phyloP scores from a whole-genome alignment of 129 eudicot genomes.

The Sambucus nigra region DNA sequence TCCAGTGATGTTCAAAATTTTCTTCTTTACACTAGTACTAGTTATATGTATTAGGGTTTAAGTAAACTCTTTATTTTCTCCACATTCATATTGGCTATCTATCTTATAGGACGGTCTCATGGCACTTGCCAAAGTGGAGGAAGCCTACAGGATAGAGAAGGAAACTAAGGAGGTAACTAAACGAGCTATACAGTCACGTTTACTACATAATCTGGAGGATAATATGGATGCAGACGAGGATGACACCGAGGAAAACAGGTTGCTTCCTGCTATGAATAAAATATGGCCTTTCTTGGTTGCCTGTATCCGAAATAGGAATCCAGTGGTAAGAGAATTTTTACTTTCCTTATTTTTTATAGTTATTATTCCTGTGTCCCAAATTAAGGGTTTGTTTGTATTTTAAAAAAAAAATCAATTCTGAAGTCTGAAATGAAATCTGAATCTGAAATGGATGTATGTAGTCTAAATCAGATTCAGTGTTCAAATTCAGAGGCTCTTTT shows the following conservation, averaged over 20 bases:
- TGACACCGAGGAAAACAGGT: constrained; percentile 58
- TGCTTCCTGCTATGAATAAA: constrained; percentile 92
- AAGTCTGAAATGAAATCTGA: too few species aligned
- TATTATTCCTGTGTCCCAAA: too few species aligned
- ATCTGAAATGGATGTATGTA: too few species aligned
- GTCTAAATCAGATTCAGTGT: too few species aligned
- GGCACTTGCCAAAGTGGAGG: constrained; percentile 74
- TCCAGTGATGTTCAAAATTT: too few species aligned
- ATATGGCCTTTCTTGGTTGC: constrained; percentile 89
- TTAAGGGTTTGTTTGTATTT: too few species aligned
- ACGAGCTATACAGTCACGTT: constrained; percentile 38
- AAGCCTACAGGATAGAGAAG: constrained; percentile 58
- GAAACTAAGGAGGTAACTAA: constrained; percentile 44
- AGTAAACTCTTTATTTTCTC: not conserved
- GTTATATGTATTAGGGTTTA: not conserved
- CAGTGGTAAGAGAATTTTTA: constrained; percentile 47
- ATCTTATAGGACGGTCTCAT: constrained; percentile 49
- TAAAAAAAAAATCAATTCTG: too few species aligned
- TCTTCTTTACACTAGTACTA: not conserved
- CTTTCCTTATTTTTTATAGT: constrained; percentile 1
- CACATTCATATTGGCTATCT: not conserved
- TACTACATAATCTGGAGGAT: constrained; percentile 52
- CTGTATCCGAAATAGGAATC: constrained; percentile 62
- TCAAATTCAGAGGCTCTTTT: too few species aligned
- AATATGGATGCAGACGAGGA: constrained; percentile 57